phyloP scores from a whole-genome alignment of 129 eudicot genomes.

The Escallonia rubra region DNA sequence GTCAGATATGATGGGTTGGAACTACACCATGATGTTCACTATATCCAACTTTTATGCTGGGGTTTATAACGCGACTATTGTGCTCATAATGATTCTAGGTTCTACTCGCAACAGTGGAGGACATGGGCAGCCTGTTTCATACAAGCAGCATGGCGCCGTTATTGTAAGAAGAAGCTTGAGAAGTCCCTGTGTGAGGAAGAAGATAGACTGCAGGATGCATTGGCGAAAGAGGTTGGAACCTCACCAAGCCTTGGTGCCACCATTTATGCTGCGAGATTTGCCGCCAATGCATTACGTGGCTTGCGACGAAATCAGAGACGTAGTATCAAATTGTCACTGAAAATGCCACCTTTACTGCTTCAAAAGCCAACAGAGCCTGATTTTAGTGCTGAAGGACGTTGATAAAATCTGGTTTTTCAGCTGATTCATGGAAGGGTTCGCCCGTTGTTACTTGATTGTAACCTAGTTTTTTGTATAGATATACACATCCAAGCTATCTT shows the following conservation, averaged over 20 bases:
- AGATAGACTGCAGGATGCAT: conserved; percentile 42
- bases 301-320: conserved; percentile 30
- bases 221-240: conserved; percentile 35
- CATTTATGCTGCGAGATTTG: conserved; percentile 79
- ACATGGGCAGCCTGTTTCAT: conserved; percentile 86
- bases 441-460: background rate
- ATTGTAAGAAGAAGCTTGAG: conserved; percentile 56
- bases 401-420: background rate
- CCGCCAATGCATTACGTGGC: conserved; percentile 54
- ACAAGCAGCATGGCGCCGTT: conserved; percentile 82
- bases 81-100: conserved; percentile 31
- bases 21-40: background rate
- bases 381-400: conserved; percentile 35
- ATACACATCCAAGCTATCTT: too few relatives aligned
- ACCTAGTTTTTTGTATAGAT: background rate
- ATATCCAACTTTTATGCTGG: background rate
- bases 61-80: background rate
- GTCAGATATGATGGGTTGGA: too few relatives aligned
- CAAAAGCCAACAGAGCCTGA: conserved; percentile 83
- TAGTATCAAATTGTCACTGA: conserved; percentile 27
- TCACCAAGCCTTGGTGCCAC: conserved; percentile 66
- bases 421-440: background rate
- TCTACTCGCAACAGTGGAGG: conserved; percentile 81
- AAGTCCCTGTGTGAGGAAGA: conserved; percentile 51
- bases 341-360: conserved; percentile 38